Percentiles rank a stretch among this genome's conserved stretches.
These are phyloP conservation scores for Bryoerythrophyllum caledonicum DNA, from an alignment of 225 moss, liverwort and hornwort genomes.

Conservation along the genomic window DNA sequence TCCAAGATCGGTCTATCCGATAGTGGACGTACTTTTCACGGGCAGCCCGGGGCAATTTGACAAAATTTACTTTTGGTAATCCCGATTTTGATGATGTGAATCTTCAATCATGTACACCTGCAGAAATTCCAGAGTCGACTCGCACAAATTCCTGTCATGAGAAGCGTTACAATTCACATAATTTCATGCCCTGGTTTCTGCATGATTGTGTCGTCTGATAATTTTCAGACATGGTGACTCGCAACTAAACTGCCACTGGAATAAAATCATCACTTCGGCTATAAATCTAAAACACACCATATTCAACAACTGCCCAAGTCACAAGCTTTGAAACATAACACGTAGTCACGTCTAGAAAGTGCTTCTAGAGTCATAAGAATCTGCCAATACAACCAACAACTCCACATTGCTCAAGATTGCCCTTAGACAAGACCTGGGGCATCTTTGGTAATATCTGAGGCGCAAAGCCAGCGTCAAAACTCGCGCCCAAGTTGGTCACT, in stretches of 20 bases:
- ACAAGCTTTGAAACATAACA: too few relatives aligned
- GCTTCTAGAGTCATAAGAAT: too few relatives aligned
- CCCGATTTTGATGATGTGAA: background rate
- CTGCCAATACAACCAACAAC: too few relatives aligned
- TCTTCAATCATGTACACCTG: background rate
- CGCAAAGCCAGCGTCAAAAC: background rate
- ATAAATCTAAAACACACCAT: too few relatives aligned
- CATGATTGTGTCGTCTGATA: background rate
- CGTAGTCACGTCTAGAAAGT: too few relatives aligned
- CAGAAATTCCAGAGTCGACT: background rate
- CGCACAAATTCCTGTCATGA: constrained; percentile 9
- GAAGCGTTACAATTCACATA: background rate
- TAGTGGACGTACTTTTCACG: background rate
- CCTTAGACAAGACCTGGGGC: background rate
- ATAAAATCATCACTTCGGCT: too few relatives aligned
- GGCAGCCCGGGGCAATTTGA: background rate
- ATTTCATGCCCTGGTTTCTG: background rate
- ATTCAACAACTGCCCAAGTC: too few relatives aligned
- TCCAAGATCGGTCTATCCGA: background rate
- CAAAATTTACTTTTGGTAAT: background rate
- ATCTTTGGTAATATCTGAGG: background rate
- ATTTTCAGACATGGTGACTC: background rate
- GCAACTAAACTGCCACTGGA: background rate
- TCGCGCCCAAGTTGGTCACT: background rate
- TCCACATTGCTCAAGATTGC: background rate